Evolutionary conservation across 2,329 filamentous ascomycete species (phyloP).

Genomic region (Cladophialophora yegresii): DNA sequence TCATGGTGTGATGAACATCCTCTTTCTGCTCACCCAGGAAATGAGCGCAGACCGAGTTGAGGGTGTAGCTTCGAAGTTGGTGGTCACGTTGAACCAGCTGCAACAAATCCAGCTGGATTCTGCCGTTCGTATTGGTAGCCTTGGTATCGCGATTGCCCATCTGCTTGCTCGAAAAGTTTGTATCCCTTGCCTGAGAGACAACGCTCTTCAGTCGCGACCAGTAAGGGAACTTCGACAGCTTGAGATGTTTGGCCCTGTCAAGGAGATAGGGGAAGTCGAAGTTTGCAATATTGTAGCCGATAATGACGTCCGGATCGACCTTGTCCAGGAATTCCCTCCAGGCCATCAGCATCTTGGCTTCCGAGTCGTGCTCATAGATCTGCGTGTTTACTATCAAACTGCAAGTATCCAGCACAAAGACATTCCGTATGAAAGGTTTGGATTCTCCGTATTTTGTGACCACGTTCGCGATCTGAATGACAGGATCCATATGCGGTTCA

Average conservation of each 20-base stretch:
- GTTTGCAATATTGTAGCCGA: constrained; percentile 97
- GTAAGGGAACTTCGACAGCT: constrained; percentile 76
- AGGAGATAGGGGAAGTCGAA: constrained; percentile 98
- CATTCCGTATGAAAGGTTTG: constrained; percentile 93
- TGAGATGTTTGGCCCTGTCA: constrained; percentile 81
- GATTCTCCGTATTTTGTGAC: constrained; percentile 93
- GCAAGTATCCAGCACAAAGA: constrained; percentile 91
- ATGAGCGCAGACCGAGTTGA: constrained; percentile 93
- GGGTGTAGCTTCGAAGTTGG: constrained; percentile 91
- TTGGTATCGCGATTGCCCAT: constrained; percentile 97
- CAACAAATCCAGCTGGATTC: constrained; percentile 89
- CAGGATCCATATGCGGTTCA: constrained; percentile 84
- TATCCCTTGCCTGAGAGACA: constrained; percentile 70
- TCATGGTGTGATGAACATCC: constrained; percentile 98
- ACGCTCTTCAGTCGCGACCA: constrained; percentile 78
- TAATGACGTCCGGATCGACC: constrained; percentile 95
- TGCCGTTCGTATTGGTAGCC: constrained; percentile 88
- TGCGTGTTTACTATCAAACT: constrained; percentile 94
- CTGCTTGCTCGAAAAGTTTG: constrained; percentile 95
- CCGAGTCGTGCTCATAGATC: constrained; percentile 76
- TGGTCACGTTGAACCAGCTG: constrained; percentile 93
- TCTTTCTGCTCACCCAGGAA: constrained; percentile 98
- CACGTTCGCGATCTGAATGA: constrained; percentile 97
- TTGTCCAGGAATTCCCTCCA: constrained; percentile 90
- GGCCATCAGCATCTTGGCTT: constrained; percentile 85